phyloP scores from a whole-genome alignment of 1,139 yeast genomes.

The Pneumocystis sp. region DNA sequence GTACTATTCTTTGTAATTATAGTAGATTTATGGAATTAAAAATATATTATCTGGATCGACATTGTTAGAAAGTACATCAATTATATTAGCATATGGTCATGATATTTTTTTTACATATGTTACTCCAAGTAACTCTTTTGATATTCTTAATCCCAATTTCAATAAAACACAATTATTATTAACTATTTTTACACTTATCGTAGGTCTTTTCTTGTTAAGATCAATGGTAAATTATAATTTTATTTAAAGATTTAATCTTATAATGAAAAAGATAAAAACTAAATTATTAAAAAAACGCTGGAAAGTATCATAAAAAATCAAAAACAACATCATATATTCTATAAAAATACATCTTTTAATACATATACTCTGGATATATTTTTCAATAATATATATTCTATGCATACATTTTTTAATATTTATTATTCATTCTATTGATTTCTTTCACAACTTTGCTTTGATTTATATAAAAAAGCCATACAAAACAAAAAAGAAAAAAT shows the following conservation, averaged over 20 bases:
- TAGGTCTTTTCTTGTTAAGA: constrained; percentile 33
- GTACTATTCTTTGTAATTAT: constrained; percentile 18
- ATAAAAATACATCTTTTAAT: neutral
- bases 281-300: neutral
- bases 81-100: constrained; percentile 47
- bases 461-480: constrained; percentile 34
- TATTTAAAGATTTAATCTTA: constrained; percentile 23
- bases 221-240: constrained; percentile 36
- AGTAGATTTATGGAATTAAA: constrained; percentile 20
- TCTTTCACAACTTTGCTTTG: neutral
- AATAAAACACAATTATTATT: constrained; percentile 48
- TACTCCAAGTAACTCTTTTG: constrained; percentile 76
- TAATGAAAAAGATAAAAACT: neutral
- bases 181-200: constrained; percentile 43
- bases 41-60: constrained; percentile 41
- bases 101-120: constrained; percentile 66
- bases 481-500: constrained; percentile 60
- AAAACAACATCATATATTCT: neutral
- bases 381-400: too few relatives aligned
- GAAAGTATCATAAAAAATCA: neutral
- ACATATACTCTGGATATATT: too few relatives aligned
- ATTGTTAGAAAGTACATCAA: constrained; percentile 63
- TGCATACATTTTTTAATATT: neutral
- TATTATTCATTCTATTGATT: neutral
- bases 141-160: constrained; percentile 51